Percentiles rank a stretch among this genome's conserved stretches.
Evolutionary conservation across 176 grass and related monocot genomes (phyloP).

Genomic region (Oryza longistaminata): DNA sequence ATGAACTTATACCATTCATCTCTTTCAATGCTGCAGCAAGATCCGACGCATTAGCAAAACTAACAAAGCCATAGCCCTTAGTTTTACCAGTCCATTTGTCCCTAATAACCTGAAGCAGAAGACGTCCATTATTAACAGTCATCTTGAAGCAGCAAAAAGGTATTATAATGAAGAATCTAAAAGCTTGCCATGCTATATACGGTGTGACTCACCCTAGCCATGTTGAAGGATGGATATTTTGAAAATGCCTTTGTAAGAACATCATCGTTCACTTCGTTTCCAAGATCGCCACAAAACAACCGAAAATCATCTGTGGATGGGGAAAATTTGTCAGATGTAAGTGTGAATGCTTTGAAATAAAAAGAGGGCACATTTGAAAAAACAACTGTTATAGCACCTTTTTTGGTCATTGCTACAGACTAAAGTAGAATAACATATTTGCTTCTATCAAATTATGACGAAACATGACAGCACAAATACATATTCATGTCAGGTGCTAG

Average conservation of each 20-base stretch:
- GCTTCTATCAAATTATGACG: neutral
- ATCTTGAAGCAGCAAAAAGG: neutral
- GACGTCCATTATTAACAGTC: neutral
- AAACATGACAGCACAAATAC: neutral
- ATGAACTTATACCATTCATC: constrained; percentile 58
- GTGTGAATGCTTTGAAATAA: neutral
- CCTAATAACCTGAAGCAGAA: constrained; percentile 57
- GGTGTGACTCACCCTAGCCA: constrained; percentile 66
- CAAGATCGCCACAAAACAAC: constrained; percentile 88
- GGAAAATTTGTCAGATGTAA: neutral
- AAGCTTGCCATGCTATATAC: neutral
- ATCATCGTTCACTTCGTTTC: constrained; percentile 92
- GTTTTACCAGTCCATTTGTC: constrained; percentile 75
- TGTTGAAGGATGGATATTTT: constrained; percentile 77
- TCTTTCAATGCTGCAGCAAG: constrained; percentile 75
- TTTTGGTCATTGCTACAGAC: neutral
- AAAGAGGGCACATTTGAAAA: neutral
- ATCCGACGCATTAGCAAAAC: constrained; percentile 66
- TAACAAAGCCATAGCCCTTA: constrained; percentile 81
- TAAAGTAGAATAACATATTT: neutral
- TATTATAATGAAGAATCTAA: neutral
- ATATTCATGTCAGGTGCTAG: neutral
- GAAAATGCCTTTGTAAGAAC: constrained; percentile 73
- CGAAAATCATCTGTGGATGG: constrained; percentile 74
- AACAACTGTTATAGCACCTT: neutral